Evolutionary conservation across 2,329 filamentous ascomycete species (phyloP).

Genomic region (Diaporthe longicolla): DNA sequence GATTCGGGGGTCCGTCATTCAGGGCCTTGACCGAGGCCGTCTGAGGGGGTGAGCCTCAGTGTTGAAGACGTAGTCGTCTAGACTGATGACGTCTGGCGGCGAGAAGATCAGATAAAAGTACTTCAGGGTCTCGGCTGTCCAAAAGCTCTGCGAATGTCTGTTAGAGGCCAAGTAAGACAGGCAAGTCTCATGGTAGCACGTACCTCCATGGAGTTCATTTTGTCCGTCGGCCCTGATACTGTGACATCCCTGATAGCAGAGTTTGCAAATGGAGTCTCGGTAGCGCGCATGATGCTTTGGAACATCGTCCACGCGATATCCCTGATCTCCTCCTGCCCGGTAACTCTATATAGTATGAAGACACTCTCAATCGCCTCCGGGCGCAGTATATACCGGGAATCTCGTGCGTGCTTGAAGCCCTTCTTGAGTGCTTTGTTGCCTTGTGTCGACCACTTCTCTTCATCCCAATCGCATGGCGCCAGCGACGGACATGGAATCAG

Average conservation of each 20-base stretch:
- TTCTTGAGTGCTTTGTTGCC: slow-evolving; percentile 46
- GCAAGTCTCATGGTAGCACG: not conserved
- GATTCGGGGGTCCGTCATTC: not conserved
- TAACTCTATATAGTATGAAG: slow-evolving; percentile 86
- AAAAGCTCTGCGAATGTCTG: slow-evolving; percentile 65
- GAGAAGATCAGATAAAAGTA: slow-evolving; percentile 75
- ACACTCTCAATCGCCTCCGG: slow-evolving; percentile 83
- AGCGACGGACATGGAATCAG: slow-evolving; percentile 59
- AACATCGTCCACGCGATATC: slow-evolving; percentile 88
- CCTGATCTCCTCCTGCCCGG: slow-evolving; percentile 77
- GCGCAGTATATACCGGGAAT: slow-evolving; percentile 66
- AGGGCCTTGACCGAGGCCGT: slow-evolving; percentile 3
- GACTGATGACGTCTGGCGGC: slow-evolving; percentile 65
- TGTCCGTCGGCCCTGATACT: slow-evolving; percentile 53
- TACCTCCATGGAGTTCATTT: slow-evolving; percentile 56
- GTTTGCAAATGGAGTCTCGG: slow-evolving; percentile 49
- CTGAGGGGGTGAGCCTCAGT: slow-evolving; percentile 53
- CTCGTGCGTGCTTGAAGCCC: slow-evolving; percentile 48
- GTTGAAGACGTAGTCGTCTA: slow-evolving; percentile 70
- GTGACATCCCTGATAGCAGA: slow-evolving; percentile 53
- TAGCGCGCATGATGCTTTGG: slow-evolving; percentile 76
- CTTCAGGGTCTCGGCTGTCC: slow-evolving; percentile 74
- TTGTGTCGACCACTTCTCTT: slow-evolving; percentile 51
- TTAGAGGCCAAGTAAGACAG: not conserved
- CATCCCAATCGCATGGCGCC: slow-evolving; percentile 54